Conservation (phyloP, 2,329 filamentous ascomycete genomes). For the Colletotrichum camelliae region DNA sequence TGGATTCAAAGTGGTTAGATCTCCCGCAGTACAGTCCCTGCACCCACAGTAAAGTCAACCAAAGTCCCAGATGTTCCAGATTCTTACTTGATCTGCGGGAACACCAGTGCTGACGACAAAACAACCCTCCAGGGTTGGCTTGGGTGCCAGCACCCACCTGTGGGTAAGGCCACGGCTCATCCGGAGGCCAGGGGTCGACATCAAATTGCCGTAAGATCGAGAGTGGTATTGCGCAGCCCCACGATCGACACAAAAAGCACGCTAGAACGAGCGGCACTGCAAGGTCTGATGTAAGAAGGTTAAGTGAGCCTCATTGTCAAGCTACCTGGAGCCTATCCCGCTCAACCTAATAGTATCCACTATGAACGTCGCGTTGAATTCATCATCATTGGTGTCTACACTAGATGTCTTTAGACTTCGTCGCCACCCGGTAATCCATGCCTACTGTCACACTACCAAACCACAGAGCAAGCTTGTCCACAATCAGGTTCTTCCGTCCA, state of each 20-base stretch:
- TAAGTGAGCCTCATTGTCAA: neutral
- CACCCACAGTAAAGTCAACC: neutral
- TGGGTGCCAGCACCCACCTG: neutral
- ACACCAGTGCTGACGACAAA: neutral
- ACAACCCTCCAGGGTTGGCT: neutral
- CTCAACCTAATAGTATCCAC: neutral
- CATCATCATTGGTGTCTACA: neutral
- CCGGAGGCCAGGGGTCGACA: neutral
- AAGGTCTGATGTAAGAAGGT: neutral
- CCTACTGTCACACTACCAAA: conserved; percentile 36
- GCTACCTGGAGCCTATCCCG: neutral
- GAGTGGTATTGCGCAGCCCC: neutral
- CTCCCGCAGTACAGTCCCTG: neutral
- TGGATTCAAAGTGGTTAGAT: neutral
- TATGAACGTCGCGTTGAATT: neutral
- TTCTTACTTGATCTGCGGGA: neutral
- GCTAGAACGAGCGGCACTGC: neutral
- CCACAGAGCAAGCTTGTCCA: conserved; percentile 33
- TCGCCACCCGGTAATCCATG: conserved; percentile 29
- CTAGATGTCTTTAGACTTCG: conserved; percentile 28
- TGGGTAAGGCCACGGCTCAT: neutral
- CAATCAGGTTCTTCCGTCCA: conserved; percentile 32
- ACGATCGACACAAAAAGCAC: neutral
- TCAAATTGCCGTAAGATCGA: neutral
- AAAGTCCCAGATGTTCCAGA: neutral